Base-by-base conservation (phyloP, 1,139 yeast genomes). In the Hansenula sp. region DNA sequence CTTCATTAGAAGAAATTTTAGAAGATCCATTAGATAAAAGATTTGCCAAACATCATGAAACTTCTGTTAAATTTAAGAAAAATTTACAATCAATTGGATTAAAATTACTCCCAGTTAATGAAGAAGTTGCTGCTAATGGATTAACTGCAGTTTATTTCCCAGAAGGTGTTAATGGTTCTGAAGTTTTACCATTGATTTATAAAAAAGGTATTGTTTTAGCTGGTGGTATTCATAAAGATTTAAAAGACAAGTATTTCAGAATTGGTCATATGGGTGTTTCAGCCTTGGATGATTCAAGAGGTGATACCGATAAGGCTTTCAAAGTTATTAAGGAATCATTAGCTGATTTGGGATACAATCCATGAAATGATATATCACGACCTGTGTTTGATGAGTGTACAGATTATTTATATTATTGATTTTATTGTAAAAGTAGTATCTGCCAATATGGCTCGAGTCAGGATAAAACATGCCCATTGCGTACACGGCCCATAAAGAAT, bases 241-340 rank as follows among this genome's bases (percentile, higher is more conserved):
- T 88, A 55, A 83, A 79, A 37, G 77, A 85, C 44, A 82, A 83
- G 62, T 89, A 89, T 68, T 87, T 90, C 69, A 79, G 97, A 66
- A 81, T 90, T 45, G 97, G 97, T 26, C 97, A 90, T 66, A 90
- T 90, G 97, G 97, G 97, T 51, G 78, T 77, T 36, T 66, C 79
- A 42, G 75, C 75, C 2, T 69, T 74, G 37, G 64, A 61, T 50
- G 53, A 48, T 24, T 33, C 40, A 27, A 62, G 68, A 47, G 59
- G 60, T n/a, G 75, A 71, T 52, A 56, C 71, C 22, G 68, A 65
- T 37, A 55, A 56, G 33, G 69, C 69, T 26, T 62, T 65, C 40
- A 52, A 57, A 17, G 72, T 68, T 21, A 62, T 73, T 40, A 64
- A 66, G 44, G 64, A 58, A 18, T 51, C 73, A 11, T 55, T 72